phyloP scores from a whole-genome alignment of 768 basidiomycete genomes.

The Strobilomyces echinocephalus region DNA sequence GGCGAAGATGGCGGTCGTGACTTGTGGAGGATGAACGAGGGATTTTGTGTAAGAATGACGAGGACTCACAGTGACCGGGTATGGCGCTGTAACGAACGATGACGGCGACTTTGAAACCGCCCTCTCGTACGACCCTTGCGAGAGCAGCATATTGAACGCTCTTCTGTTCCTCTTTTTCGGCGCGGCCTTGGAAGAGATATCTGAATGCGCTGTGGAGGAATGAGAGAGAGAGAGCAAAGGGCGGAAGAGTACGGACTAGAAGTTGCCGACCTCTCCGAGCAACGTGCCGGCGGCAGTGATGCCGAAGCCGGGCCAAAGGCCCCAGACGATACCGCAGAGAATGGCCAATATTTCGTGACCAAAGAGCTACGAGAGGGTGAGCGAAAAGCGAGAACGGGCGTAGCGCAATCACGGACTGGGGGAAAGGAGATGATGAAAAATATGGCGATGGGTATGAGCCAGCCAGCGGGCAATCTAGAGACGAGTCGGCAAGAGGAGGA shows the following conservation, averaged over 20 bases:
- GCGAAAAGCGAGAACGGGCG: neutral
- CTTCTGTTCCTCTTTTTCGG: slow-evolving; percentile 64
- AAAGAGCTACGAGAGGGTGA: slow-evolving; percentile 52
- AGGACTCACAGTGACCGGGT: slow-evolving; percentile 72
- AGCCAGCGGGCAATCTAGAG: slow-evolving; percentile 52
- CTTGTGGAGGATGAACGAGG: slow-evolving; percentile 33
- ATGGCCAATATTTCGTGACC: slow-evolving; percentile 91
- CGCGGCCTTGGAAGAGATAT: slow-evolving; percentile 69
- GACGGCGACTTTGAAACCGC: slow-evolving; percentile 81
- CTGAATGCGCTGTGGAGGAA: slow-evolving; percentile 63
- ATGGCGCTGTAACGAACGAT: slow-evolving; percentile 77
- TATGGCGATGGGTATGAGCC: slow-evolving; percentile 74
- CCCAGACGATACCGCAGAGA: slow-evolving; percentile 88
- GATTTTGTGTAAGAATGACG: neutral
- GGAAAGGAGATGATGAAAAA: slow-evolving; percentile 86
- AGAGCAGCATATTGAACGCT: slow-evolving; percentile 58
- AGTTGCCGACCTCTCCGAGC: slow-evolving; percentile 83
- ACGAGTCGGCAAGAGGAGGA: neutral
- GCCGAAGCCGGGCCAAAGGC: slow-evolving; percentile 78
- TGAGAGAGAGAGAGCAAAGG: slow-evolving; percentile 9
- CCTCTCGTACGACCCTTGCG: slow-evolving; percentile 71
- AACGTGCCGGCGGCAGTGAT: slow-evolving; percentile 84
- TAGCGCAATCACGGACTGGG: slow-evolving; percentile 43
- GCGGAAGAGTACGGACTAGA: slow-evolving; percentile 53
- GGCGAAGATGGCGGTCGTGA: slow-evolving; percentile 84